A percentile compares a stretch with the other conserved stretches of the same genome.
Conservation (phyloP, 306 rosid genomes). For the Quercus bicolor region DNA sequence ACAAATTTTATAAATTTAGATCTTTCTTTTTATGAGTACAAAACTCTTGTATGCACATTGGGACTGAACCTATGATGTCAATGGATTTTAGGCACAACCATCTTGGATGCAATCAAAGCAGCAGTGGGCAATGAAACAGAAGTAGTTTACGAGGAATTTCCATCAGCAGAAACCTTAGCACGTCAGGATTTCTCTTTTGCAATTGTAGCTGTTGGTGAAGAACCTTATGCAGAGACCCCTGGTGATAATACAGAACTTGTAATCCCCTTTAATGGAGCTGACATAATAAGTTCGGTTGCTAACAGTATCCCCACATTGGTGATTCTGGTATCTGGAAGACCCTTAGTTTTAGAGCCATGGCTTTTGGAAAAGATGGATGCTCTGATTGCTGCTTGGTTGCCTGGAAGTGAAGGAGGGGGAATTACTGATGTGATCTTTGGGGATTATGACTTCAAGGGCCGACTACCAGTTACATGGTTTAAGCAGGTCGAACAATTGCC, state of each 20-base stretch:
- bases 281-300: conserved; percentile 54
- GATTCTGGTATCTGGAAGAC: conserved; percentile 82
- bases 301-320: conserved; percentile 69
- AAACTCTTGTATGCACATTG: not conserved
- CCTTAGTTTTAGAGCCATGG: conserved; percentile 60
- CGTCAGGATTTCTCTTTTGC: conserved; percentile 55
- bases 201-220: conserved; percentile 76
- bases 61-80: not conserved
- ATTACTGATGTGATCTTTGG: conserved; percentile 80
- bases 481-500: conserved; percentile 47
- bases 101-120: conserved; percentile 73
- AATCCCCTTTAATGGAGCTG: conserved; percentile 57
- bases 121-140: conserved; percentile 60
- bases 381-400: conserved; percentile 90
- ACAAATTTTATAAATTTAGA: not conserved
- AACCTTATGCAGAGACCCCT: conserved; percentile 60
- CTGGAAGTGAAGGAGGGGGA: conserved; percentile 82
- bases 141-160: conserved; percentile 49
- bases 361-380: conserved; percentile 59
- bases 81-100: conserved; percentile 60
- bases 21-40: not conserved
- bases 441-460: conserved; percentile 61
- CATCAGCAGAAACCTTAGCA: conserved; percentile 49
- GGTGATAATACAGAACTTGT: conserved; percentile 63
- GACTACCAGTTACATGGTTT: conserved; percentile 81